phyloP scores from a whole-genome alignment of 2,329 filamentous ascomycete genomes.

The Sarocladium kiliense region DNA sequence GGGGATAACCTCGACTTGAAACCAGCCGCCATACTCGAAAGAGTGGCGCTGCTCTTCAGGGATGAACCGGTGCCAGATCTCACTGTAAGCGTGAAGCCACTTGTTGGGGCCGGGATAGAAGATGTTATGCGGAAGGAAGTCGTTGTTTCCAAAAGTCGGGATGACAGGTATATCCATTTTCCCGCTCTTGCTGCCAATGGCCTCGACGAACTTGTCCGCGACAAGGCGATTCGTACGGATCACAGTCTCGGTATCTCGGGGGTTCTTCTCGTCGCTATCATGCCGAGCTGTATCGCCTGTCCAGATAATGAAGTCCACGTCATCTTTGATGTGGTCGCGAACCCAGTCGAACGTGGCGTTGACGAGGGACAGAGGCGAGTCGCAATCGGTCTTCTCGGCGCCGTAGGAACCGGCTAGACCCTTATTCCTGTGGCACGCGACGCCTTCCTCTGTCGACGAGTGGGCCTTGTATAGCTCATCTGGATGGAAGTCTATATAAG shows the following conservation, averaged over 20 bases:
- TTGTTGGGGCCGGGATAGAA: slow-evolving; percentile 78
- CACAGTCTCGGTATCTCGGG: slow-evolving; percentile 72
- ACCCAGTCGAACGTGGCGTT: slow-evolving; percentile 93
- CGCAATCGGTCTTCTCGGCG: slow-evolving; percentile 82
- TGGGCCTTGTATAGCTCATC: slow-evolving; percentile 82
- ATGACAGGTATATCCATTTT: slow-evolving; percentile 70
- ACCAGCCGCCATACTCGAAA: slow-evolving; percentile 92
- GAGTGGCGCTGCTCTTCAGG: slow-evolving; percentile 88
- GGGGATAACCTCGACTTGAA: slow-evolving; percentile 86
- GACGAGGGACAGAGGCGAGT: slow-evolving; percentile 73
- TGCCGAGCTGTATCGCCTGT: slow-evolving; percentile 87
- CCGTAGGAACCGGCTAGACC: slow-evolving; percentile 79
- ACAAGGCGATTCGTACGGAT: slow-evolving; percentile 70
- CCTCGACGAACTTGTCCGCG: slow-evolving; percentile 68
- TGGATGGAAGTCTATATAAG: slow-evolving; percentile 73
- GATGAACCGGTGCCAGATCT: slow-evolving; percentile 82
- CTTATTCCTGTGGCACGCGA: slow-evolving; percentile 73
- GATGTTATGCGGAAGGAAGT: slow-evolving; percentile 96
- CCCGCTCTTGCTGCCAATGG: slow-evolving; percentile 61
- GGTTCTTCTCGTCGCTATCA: slow-evolving; percentile 77
- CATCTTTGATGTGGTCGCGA: slow-evolving; percentile 65
- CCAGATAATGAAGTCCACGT: slow-evolving; percentile 88
- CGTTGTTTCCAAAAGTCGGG: slow-evolving; percentile 93
- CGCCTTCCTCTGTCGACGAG: slow-evolving; percentile 61
- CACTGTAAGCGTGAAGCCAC: slow-evolving; percentile 72